Conservation (phyloP, 176 grass and related monocot species). For the Rhynchospora tenuis region DNA sequence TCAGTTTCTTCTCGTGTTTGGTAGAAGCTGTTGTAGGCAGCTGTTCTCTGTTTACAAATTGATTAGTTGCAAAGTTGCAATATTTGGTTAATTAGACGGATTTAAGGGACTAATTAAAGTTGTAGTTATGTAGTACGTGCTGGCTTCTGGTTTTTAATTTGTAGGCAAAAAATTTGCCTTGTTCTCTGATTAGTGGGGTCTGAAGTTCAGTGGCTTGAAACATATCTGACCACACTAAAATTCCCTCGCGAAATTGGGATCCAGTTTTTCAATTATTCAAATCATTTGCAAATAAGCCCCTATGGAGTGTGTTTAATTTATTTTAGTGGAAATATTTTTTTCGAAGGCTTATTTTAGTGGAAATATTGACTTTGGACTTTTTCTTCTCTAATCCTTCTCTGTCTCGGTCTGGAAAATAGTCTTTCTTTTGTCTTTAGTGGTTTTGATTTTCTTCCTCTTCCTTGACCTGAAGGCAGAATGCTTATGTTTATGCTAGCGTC, state of each 20-base stretch:
- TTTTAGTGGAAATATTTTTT: not conserved
- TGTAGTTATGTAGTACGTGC: not conserved
- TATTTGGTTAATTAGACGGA: not conserved
- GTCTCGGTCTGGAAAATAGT: not conserved
- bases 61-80: not conserved
- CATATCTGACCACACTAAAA: not conserved
- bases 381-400: not conserved
- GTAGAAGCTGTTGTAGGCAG: not conserved
- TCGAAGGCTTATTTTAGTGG: not conserved
- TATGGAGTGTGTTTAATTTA: not conserved
- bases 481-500: not conserved
- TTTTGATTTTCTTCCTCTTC: not conserved
- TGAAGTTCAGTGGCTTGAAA: not conserved
- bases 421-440: not conserved
- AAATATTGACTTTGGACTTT: not conserved
- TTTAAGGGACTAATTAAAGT: slow-evolving; percentile 3
- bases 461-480: not conserved
- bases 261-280: not conserved
- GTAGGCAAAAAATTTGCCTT: not conserved
- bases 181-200: not conserved
- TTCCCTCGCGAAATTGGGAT: not conserved
- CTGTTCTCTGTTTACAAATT: not conserved
- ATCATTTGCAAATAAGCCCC: not conserved
- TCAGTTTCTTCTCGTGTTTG: not conserved
- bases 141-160: not conserved